Evolutionary conservation across 768 basidiomycete genomes (phyloP), one percentile per base, ranked within the genome.

Genomic region (Trametes villosa): DNA sequence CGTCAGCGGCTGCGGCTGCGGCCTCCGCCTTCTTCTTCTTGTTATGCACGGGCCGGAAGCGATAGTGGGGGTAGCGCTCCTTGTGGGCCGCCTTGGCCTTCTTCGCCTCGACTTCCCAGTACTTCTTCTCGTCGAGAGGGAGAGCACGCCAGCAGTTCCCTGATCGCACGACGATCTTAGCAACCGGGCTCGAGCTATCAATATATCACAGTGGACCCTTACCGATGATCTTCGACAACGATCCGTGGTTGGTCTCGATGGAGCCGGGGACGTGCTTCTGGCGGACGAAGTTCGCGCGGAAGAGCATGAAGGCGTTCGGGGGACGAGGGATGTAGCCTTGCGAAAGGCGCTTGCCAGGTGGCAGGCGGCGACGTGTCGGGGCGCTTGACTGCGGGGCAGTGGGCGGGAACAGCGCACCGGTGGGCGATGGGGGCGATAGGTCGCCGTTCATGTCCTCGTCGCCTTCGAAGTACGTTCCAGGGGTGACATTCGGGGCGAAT

Each of bases 291-390:
- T 83, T 84, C 13, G 86, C 90, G 36, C 92, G 86, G 71, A 86
- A 94, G 61, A 94, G 79, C 77, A 94, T 92, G 79, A 94, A 96
- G 17, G 92, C 88, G 70, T 94, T 96, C 48, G 89, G 81, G 2
- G 93, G 93, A 11, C 92, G 86, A 34, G 87, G 87, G 46, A 93
- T 83, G 70, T 86, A 86, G 47, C 80, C 79, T 59, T 87, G 86
- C 76, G 74, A 90, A 51, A 81, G 80, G 47, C 86, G 81, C 76
- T 86, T 89, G 60, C 83, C 85, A 0, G 84, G 86, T 1, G 86
- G 86, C 2, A 70, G 75, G 0, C 85, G 81, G 63, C 81, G 76
- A 47, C 82, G 77, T 0, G 80, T 66, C 3, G 78, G 72, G 0
- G 78, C 67, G 12, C 76, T 75, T 0, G 77, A 69, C 0, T 80